Conservation (phyloP, 768 basidiomycete genomes). For the Pleurotus sapidus region DNA sequence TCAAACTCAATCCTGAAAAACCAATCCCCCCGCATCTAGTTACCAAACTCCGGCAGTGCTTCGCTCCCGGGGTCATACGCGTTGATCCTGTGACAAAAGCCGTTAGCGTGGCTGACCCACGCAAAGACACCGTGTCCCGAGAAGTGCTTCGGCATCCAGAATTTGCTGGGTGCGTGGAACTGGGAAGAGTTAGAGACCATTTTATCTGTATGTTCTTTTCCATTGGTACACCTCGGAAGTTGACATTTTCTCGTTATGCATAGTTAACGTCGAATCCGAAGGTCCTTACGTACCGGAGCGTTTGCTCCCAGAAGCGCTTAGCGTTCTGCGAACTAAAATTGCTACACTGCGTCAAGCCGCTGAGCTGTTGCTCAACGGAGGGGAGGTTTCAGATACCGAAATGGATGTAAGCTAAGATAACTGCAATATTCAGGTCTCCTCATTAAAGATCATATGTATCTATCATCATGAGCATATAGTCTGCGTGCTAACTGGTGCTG, state of each 20-base stretch:
- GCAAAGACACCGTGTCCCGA: conserved; percentile 86
- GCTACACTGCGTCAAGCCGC: conserved; percentile 54
- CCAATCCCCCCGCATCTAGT: conserved; percentile 75
- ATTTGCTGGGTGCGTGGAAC: conserved; percentile 78
- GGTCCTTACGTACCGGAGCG: conserved; percentile 85
- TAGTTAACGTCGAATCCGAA: conserved; percentile 90
- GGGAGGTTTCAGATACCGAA: conserved; percentile 41
- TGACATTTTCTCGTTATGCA: background rate
- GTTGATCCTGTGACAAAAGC: conserved; percentile 54
- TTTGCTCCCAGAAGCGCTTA: conserved; percentile 75
- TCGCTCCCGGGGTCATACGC: conserved; percentile 78
- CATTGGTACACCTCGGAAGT: background rate
- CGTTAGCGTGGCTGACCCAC: conserved; percentile 56
- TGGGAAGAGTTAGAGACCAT: conserved; percentile 85
- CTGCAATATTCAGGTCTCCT: too few species aligned
- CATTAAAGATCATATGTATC: too few species aligned
- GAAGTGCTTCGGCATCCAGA: conserved; percentile 93
- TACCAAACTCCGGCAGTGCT: conserved; percentile 84
- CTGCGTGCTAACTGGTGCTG: too few species aligned
- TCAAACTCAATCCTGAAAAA: conserved; percentile 55
- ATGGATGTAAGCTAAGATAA: conserved; percentile 36
- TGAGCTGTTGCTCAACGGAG: conserved; percentile 49
- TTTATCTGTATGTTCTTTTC: conserved; percentile 74
- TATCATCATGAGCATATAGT: too few species aligned
- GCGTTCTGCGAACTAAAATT: conserved; percentile 83